Conservation (phyloP, 176 grass and related monocot genomes). For the Triticum aestivum region DNA sequence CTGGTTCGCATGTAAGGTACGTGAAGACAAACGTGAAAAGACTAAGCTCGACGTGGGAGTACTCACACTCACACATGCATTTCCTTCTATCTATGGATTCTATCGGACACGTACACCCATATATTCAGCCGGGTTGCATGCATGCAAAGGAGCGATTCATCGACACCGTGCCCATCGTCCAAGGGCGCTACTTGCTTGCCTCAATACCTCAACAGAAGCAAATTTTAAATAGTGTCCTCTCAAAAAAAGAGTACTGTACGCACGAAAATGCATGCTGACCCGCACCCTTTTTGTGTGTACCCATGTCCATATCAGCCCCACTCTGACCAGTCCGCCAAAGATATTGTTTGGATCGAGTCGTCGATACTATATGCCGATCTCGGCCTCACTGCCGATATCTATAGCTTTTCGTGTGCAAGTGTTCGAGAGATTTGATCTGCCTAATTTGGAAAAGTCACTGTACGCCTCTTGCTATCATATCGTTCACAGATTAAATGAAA, state of each 20-base stretch:
- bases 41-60: not conserved
- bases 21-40: constrained; percentile 37
- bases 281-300: not conserved
- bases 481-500: not conserved
- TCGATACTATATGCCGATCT: not conserved
- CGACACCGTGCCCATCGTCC: not conserved
- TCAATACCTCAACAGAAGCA: not conserved
- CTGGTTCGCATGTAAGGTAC: not conserved
- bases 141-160: not conserved
- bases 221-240: not conserved
- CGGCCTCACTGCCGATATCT: not conserved
- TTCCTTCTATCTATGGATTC: not conserved
- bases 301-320: not conserved
- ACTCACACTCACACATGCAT: not conserved
- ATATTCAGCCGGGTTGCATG: not conserved
- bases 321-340: not conserved
- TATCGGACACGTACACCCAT: constrained; percentile 26
- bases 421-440: not conserved
- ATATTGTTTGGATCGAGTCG: not conserved
- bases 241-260: not conserved
- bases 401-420: not conserved
- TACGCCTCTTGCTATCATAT: not conserved
- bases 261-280: not conserved
- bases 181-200: not conserved
- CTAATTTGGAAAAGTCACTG: not conserved